Percentiles rank a stretch among this genome's conserved stretches.
These are phyloP conservation scores for Penicillium sp. DNA, from an alignment of 2,329 filamentous ascomycete genomes.

Conservation along the genomic window DNA sequence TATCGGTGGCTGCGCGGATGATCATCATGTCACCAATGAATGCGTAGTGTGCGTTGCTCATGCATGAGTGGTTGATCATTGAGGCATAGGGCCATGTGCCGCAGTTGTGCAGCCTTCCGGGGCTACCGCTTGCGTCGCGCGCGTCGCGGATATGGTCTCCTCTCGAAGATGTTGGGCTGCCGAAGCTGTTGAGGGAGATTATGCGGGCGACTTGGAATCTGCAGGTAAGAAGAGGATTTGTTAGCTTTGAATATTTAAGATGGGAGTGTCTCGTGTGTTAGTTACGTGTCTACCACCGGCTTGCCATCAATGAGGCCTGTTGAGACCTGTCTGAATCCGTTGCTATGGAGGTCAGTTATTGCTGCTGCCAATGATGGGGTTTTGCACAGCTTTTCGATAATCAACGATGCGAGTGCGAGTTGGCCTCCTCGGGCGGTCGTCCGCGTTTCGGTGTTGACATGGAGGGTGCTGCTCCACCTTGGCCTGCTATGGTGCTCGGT, in stretches of 20 bases:
- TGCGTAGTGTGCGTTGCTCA: conserved; percentile 44
- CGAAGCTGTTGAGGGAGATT: conserved; percentile 46
- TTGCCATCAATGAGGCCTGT: not conserved
- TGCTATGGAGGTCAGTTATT: conserved; percentile 40
- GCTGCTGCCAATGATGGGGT: conserved; percentile 32
- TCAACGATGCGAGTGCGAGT: not conserved
- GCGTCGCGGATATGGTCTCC: not conserved
- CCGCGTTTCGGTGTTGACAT: not conserved
- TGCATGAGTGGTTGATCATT: conserved; percentile 53
- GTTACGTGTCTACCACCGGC: not conserved
- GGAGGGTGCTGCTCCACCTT: not conserved
- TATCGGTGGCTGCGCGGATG: conserved; percentile 45
- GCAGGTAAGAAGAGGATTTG: not conserved
- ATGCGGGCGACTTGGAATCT: conserved; percentile 49
- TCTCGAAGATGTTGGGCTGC: conserved; percentile 22
- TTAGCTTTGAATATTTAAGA: not conserved
- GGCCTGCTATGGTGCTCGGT: not conserved
- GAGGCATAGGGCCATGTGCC: conserved; percentile 52
- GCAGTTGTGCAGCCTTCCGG: conserved; percentile 17
- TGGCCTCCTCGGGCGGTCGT: not conserved
- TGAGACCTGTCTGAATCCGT: conserved; percentile 19
- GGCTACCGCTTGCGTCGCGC: conserved; percentile 11
- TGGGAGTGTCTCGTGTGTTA: not conserved
- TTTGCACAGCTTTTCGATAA: conserved; percentile 46
- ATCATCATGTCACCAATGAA: conserved; percentile 57